Evolutionary conservation across 202 grass and related monocot species (phyloP), one percentile per base, ranked within the genome.

Genomic region (Carex sylvatica): DNA sequence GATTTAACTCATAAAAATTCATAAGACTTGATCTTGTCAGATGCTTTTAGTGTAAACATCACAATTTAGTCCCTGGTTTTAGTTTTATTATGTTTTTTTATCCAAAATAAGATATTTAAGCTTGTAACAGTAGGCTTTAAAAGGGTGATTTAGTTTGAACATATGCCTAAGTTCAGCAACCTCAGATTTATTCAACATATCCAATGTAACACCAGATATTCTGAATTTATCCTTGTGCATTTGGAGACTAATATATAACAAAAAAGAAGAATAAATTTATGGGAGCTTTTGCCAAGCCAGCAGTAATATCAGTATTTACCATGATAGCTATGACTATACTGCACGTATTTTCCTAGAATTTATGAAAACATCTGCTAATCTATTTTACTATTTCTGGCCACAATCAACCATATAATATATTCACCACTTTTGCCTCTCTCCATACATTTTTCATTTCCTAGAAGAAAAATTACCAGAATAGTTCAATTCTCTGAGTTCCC

Each of bases 371-470:
- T 65, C 26, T 28, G 26, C 26, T 7, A 65, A 31, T 24, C 38
- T 49, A 51, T 46, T 73, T 73, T 52, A 51, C 16, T 9, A 73
- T 40, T 16, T 16, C 35, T 33, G 30, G 44, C 22, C 10, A 52
- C 5, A 74, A 74, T 18, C 10, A 53, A 52, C 70, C 22, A 28
- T 28, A 28, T 28, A 28, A 30, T 26, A 31, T 47, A 74, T 52
- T 74, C 22, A 74, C 70, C 44, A 18, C 8, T 73, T 72, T 53
- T 74, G 46, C 44, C 18, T 74, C 40, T 53, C 4, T 16, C 15
- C 11, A 12, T 74, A 90, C 24, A 70, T 83, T 36, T 74, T 68
- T 75, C 44, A 58, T 80, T 54, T 80, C 65, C 28, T 73, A 70
- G 3, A 74, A 74, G 11, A 2, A 52, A 26, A 26, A 42, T 42